Base-by-base conservation (phyloP, 805 yeast species). In the Sporopachydermia lactativora region DNA sequence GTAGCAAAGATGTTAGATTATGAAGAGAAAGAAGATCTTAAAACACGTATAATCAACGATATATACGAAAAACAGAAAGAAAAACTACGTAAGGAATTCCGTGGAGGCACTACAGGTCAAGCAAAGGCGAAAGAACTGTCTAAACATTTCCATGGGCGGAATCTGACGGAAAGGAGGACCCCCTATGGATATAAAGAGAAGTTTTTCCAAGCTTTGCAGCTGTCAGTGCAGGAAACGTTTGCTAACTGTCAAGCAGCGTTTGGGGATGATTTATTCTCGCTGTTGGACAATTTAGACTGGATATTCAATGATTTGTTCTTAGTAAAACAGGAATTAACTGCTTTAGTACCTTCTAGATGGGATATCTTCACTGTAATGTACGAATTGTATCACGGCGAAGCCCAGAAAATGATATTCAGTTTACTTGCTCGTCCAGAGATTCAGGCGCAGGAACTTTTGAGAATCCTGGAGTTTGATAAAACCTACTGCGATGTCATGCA, bases 11-110 rank as follows among this genome's bases (percentile, higher is more conserved):
- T 92, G 14, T 66, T 92, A 36, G 94, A 86, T 47, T 68, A 64
- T 47, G 98, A 92, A 57, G 83, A 81, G 47, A 65, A 70, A 18
- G 85, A 83, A 52, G 98, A 92, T 52, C 57, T 76, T 45, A 75
- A 77, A 40, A 66, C 65, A 16, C 54, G 52, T 4, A 58, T 62
- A 1, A 52, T 62, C 3, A 51, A 61, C 42, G 52, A 53, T 41
- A 49, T 59, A 47, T 42, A 50, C 42, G 55, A 50, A 37, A 56
- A 57, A 43, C 52, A 54, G 36, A 59, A 57, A 39, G 41, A 51
- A 24, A 24, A 24, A n/a, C 31, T 24, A n/a, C 31, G 31, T n/a
- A 24, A 24, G 31, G 31, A 24, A n/a, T 24, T 24, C 31, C 31
- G 31, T 8, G 31, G 31, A 8, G 31, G 31, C 8, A 24, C 31